phyloP scores from a whole-genome alignment of 441 rosid species.

The Eutrema salsugineum region DNA sequence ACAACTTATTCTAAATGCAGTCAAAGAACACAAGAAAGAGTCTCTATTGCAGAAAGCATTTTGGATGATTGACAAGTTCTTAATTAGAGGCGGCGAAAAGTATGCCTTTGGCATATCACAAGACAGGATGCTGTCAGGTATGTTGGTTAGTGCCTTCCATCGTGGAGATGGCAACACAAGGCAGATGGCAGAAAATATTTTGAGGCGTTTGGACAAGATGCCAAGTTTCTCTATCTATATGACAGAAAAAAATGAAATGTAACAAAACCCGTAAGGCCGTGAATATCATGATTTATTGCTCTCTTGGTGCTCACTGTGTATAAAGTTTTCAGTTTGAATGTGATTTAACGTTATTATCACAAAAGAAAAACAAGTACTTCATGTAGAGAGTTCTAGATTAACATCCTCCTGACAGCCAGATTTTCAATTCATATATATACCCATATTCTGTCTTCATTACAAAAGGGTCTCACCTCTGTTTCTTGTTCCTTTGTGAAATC shows the following conservation, averaged over 20 bases:
- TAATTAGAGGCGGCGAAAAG: slow-evolving; percentile 58
- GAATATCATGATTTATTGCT: slow-evolving; percentile 16
- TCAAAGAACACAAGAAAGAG: slow-evolving; percentile 69
- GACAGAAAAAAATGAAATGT: slow-evolving; percentile 17
- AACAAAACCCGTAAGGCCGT: background rate
- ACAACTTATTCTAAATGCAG: slow-evolving; percentile 55
- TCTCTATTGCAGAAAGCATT: slow-evolving; percentile 74
- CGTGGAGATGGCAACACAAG: slow-evolving; percentile 71
- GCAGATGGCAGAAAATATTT: slow-evolving; percentile 83
- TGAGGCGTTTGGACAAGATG: slow-evolving; percentile 75
- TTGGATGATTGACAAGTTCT: slow-evolving; percentile 86
- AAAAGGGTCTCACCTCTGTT: slow-evolving; percentile 14
- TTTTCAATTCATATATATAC: background rate
- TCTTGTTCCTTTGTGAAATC: background rate
- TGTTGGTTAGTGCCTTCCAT: slow-evolving; percentile 73
- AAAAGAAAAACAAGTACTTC: background rate
- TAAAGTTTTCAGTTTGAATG: slow-evolving; percentile 23
- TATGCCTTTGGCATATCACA: slow-evolving; percentile 60
- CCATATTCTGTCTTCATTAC: background rate
- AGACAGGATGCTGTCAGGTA: slow-evolving; percentile 67
- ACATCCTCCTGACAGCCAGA: slow-evolving; percentile 5
- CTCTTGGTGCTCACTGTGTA: slow-evolving; percentile 11
- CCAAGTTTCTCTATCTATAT: slow-evolving; percentile 45
- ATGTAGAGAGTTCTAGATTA: background rate
- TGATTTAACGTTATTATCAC: slow-evolving; percentile 1